Evolutionary conservation across 106 monocot species (phyloP), one percentile per base, ranked within the genome.

Genomic region (Apostasia ramifera): DNA sequence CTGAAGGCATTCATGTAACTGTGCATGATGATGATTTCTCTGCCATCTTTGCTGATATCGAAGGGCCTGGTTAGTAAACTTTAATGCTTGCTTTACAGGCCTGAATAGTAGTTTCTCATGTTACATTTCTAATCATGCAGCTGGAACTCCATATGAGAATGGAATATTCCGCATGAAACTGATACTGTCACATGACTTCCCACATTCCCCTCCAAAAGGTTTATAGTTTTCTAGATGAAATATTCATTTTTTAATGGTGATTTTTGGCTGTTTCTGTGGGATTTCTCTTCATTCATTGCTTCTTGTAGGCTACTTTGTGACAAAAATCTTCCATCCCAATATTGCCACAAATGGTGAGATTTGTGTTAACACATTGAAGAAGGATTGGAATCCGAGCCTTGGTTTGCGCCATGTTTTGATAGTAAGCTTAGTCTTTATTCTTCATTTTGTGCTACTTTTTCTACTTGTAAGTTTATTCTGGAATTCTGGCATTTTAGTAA

Each of bases 311-410:
- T 97, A 79, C 53, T 97, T 97, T 54, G 4, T 97, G 80, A 97
- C 95, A 54, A 97, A 92, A 77, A 97, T 97, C 48, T 97, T 92
- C 61, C 95, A 97, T 77, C 95, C 95, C 43, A 97, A 97, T 61
- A 97, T 97, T 71, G 82, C 95, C 15, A 88, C 89, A 61, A 89
- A 89, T 77, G 95, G 95, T 55, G 95, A 97, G 67, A 97, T 97
- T 66, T 97, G 95, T 73, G 92, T 92, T 44, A 92, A 97, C 79
- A 97, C 89, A 3, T 71, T 97, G 74, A 97, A 97, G 57, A 97
- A 86, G 73, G 95, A 97, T 70, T 97, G 95, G 95, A 97, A 92
- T 78, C 95, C 95, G 55, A 88, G 63, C 47, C 86, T 89, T 60
- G 95, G 95, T 42, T 80, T 94, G 55, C 66, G 88, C 9, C 94